These are phyloP conservation scores for Candida chilensis DNA, from an alignment of 805 yeast genomes.

Conservation along the genomic window DNA sequence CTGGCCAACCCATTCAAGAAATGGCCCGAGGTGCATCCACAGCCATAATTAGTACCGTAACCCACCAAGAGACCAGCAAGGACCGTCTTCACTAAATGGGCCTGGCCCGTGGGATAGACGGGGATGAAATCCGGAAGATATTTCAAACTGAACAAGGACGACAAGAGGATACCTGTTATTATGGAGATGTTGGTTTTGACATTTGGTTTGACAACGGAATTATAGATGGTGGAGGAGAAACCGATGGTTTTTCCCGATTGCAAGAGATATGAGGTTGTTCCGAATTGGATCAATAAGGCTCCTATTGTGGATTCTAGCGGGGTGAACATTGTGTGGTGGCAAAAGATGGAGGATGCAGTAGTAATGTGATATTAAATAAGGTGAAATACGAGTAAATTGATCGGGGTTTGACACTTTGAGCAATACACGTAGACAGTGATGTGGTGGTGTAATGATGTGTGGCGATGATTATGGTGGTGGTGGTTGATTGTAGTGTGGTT, in stretches of 20 bases:
- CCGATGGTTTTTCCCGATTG: conserved; percentile 34
- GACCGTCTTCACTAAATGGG: no score
- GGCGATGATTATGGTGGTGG: no score
- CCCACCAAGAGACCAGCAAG: conserved; percentile 35
- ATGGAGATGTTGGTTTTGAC: conserved; percentile 15
- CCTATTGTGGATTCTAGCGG: conserved; percentile 34
- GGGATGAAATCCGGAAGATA: conserved; percentile 19
- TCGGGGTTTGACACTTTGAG: no score
- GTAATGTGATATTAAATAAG: no score
- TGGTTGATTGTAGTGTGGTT: no score
- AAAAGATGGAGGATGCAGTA: no score
- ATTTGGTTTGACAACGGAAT: conserved; percentile 13
- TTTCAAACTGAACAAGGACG: conserved; percentile 11
- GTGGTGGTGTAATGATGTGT: no score
- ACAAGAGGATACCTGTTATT: conserved; percentile 20
- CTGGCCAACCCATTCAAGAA: conserved; percentile 43
- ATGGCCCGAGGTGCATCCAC: conserved; percentile 50
- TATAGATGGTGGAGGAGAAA: conserved; percentile 31
- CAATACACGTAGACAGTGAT: no score
- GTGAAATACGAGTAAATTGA: no score
- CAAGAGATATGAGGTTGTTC: conserved; percentile 30
- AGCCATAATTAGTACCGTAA: conserved; percentile 34
- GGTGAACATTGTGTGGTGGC: conserved; percentile 35
- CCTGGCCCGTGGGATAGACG: no score
- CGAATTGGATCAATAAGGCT: conserved; percentile 33